Base-by-base conservation (phyloP, 305 asterid genomes). In the Fraxinus floribunda region DNA sequence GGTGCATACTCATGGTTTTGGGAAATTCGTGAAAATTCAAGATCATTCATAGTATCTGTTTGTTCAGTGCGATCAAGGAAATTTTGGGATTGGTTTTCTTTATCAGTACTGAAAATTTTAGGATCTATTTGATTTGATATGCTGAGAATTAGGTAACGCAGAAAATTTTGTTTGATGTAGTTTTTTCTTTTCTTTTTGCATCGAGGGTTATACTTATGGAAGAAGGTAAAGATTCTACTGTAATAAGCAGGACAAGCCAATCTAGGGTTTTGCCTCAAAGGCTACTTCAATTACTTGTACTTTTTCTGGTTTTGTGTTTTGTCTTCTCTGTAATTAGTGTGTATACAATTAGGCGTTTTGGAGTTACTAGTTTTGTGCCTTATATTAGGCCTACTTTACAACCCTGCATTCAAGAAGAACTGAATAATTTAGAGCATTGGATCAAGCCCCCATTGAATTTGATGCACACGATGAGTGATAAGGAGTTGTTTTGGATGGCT, bases 401-500 rank as follows among this genome's bases (percentile, higher is more conserved):
- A 66, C 87, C 94, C 82, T 92, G 96, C 88, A 49, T 81, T 79
- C 80, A 78, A 18, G 90, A 86, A 38, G 83, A 83, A 72, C 70
- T 74, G 0, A 55, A 46, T 41, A 84, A 22, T 55, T 86, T 92
- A 77, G 90, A 86, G 22, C 84, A 83, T 57, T 95, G 92, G 97
- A 89, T 95, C 82, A 87, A 84, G 83, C 94, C 97, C 46, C 92
- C 94, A 0, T 88, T 93, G 4, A 74, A 89, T 85, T 89, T 92
- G 90, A 87, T 91, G 87, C 99, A 95, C 85, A 79, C 82, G 7
- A 94, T 95, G 99, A 91, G 88, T 68, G 99, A 95, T 71, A 74
- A 90, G 79, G 93, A 95, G 89, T 86, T 95, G 91, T 83, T 94
- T 3, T 95, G 98, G 98, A 89, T 94, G 84, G 99, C 99, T 16